phyloP scores from a whole-genome alignment of 176 grass and related monocot species.

The Oryza brachyantha region DNA sequence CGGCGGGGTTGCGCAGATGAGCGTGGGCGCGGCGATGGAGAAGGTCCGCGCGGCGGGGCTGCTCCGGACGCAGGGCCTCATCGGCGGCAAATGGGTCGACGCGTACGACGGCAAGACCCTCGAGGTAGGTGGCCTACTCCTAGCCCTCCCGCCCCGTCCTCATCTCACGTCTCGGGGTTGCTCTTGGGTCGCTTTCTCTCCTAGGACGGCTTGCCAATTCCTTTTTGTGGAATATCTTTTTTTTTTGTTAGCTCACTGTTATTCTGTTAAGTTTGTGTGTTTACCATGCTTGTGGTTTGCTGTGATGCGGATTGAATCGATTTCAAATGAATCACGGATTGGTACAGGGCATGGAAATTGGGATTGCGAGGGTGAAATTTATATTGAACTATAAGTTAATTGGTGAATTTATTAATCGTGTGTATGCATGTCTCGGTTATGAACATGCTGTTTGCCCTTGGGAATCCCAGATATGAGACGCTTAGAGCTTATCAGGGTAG shows the following conservation, averaged over 20 bases:
- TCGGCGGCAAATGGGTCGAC: slow-evolving; percentile 82
- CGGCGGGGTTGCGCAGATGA: slow-evolving; percentile 47
- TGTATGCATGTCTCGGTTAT: background rate
- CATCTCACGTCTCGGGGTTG: no score
- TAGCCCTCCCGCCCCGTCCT: background rate
- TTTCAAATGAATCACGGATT: background rate
- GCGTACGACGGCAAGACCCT: slow-evolving; percentile 81
- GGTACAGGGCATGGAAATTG: background rate
- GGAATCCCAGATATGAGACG: background rate
- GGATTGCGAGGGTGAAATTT: background rate
- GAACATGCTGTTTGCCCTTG: background rate
- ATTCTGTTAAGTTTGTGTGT: background rate
- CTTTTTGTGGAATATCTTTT: no score
- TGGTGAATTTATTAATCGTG: background rate
- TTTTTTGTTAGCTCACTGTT: background rate
- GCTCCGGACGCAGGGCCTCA: slow-evolving; percentile 70
- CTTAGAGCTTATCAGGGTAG: no score
- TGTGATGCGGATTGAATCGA: background rate
- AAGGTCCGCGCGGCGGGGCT: slow-evolving; percentile 66
- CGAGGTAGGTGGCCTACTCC: slow-evolving; percentile 39
- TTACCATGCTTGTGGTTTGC: background rate
- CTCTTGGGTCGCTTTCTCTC: background rate
- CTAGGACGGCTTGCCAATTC: background rate
- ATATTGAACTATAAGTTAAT: background rate
- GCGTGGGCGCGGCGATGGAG: slow-evolving; percentile 52